Conservation (phyloP, 2,329 filamentous ascomycete genomes). For the Pseudogymnoascus sp. region DNA sequence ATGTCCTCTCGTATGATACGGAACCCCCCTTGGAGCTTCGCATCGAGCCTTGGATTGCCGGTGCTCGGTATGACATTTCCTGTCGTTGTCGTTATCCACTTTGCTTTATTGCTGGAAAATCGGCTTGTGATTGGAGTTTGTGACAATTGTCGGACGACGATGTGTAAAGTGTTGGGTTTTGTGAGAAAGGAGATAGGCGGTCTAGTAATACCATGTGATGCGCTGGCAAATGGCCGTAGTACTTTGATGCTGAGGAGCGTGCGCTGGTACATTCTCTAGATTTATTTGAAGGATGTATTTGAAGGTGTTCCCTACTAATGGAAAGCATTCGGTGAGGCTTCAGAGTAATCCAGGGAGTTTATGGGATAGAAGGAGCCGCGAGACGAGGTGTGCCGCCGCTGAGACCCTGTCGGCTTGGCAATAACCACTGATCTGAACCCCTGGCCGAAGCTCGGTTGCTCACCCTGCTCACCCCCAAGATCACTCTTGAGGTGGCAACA, state of each 20-base stretch:
- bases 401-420: not conserved
- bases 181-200: not conserved
- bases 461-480: too few species aligned
- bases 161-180: not conserved
- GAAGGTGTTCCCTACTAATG: not conserved
- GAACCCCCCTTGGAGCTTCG: not conserved
- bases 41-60: not conserved
- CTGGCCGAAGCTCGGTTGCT: too few species aligned
- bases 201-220: not conserved
- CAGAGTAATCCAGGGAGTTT: not conserved
- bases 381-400: not conserved
- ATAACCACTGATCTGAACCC: not conserved
- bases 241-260: not conserved
- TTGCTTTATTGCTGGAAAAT: not conserved
- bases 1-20: not conserved
- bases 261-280: not conserved
- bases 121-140: not conserved
- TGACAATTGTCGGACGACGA: not conserved
- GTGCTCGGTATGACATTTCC: not conserved
- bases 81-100: not conserved
- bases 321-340: constrained; percentile 1
- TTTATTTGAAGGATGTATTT: not conserved
- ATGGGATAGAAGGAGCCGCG: not conserved
- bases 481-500: too few species aligned
- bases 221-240: not conserved